Base-by-base conservation (phyloP, 768 basidiomycete genomes). In the Boletus rubroflammeus region DNA sequence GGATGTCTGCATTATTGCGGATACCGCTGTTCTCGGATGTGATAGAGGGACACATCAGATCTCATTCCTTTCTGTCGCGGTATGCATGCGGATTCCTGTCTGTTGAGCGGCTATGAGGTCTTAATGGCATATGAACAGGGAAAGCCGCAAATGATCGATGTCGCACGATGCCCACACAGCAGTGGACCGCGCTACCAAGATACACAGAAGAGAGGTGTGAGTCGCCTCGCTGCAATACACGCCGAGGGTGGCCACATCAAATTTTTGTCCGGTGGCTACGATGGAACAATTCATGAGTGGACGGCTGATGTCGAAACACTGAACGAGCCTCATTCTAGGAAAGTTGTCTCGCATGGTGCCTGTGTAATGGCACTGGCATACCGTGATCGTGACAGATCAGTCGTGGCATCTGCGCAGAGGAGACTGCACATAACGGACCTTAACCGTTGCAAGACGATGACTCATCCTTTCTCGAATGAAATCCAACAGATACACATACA, bases 221-320 rank as follows among this genome's bases (percentile, higher is more conserved):
- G 67, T 50, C 74, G 76, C 64, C 74, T 81, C 58, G 72, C 76
- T 53, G 67, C 75, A 40, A 66, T 72, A 52, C 68, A 62, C 54
- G 62, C 63, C 40, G 51, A 66, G 45, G 55, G 50, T 54, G 66
- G 62, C 57, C 59, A 63, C 53, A 54, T 69, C 62, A 67, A 62
- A 61, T 81, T 82, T 65, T 71, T 81, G 52, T 75, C 79, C 34
- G 79, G 78, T 49, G 79, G 77, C 28, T 70, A 75, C 59, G 78
- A 81, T 66, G 75, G 76, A 62, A 63, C 62, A 42, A 65, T 79
- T 38, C 68, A 73, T 56, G 59, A 75, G 47, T 79, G 80, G 77
- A 70, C 63, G 42, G 58, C 68, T 32, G 57, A 54, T 41, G 54
- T 58, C 47, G 55, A 58, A 57, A 59, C 32, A 15, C 54, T 62